Base-by-base conservation (phyloP, 306 rosid genomes). In the Senna siamea region DNA sequence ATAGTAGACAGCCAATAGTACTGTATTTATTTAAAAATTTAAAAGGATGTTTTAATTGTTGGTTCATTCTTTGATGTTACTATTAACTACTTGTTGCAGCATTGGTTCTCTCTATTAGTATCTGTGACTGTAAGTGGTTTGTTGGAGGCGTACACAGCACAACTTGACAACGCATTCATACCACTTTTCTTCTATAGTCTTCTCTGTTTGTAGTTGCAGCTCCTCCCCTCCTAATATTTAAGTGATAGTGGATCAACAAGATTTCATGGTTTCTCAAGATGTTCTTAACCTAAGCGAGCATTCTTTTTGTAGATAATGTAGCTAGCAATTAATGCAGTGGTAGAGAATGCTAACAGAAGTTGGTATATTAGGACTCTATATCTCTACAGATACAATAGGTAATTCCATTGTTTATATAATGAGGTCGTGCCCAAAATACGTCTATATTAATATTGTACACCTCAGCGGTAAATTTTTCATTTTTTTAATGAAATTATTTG, bases 121-220 rank as follows among this genome's bases (percentile, higher is more conserved):
- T 92, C 96, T 5, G 93, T 90, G 83, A 89, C 89, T 20, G 80
- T 76, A 40, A 89, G 96, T 86, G 97, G 98, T 62, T 73, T 93
- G 85, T 76, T 93, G 84, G 98, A 93, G 92, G 98, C 98, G 56
- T 89, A 87, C 84, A 90, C 98, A 1, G 85, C 97, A 9, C 98
- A 93, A 76, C 93, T 93, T 13, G 98, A 90, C 87, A 93, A 93
- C 28, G 96, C 96, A 7, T 93, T 93, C 79, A 89, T 93, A 76
- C 98, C 97, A 13, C 88, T 90, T 28, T 79, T 90, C 60, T 93
- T 93, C 93, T 90, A 81, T 53, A 89, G 97, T 79, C 98, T 93
- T 73, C 92, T 90, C 56, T 89, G 96, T 81, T 78, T 93, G 85
- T 93, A 84, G 85, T 56, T 73, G 79, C 51, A 28, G 55, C 82